Base-by-base conservation (phyloP, 2,329 filamentous ascomycete species). In the Paracoccidioides lutzii region DNA sequence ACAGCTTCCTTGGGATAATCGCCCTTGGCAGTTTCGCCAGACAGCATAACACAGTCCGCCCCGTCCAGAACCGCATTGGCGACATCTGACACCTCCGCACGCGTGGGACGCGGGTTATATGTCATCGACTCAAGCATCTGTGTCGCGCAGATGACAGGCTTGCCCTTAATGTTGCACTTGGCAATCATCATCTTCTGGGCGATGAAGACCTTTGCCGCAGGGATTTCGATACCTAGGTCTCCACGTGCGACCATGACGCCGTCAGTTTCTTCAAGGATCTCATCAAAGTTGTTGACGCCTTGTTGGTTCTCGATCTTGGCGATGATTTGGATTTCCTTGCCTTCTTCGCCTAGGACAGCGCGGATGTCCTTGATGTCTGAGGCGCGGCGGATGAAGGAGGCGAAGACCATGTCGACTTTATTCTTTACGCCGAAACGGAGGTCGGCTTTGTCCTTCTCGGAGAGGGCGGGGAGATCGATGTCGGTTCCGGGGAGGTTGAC, bases 91-190 rank as follows among this genome's bases (percentile, higher is more conserved):
- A 98, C 95, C 79, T 98, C 93, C 62, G 93, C 93, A 76, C 93
- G 90, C 61, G 93, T 98, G 53, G 93, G 93, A 61, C 93, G 88
- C 64, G 93, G 93, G 81, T 98, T 98, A 82, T 95, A 96, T 75
- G 95, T 98, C 93, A 98, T 98, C 64, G 90, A 95, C 82, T 98
- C 93, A 65, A 98, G 83, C 93, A 98, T 98, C 80, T 98, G 93
- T 43, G 93, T 98, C 58, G 93, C 93, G 76, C 91, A 97, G 73
- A 98, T 96, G 73, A 91, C 90, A 64, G 93, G 93, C 82, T 98
- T 98, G 75, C 93, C 93, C 65, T 90, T 90, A 70, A 96, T 84
- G 81, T 98, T 98, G 84, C 93, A 98, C 85, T 97, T 97, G 76
- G 93, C 90, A 75, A 98, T 98, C 82, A 98, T 90, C 88, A 98